Percentiles rank a stretch among this genome's conserved stretches.
phyloP scores from a whole-genome alignment of 176 grass and related monocot genomes.

The Tillandsia fasciculata region DNA sequence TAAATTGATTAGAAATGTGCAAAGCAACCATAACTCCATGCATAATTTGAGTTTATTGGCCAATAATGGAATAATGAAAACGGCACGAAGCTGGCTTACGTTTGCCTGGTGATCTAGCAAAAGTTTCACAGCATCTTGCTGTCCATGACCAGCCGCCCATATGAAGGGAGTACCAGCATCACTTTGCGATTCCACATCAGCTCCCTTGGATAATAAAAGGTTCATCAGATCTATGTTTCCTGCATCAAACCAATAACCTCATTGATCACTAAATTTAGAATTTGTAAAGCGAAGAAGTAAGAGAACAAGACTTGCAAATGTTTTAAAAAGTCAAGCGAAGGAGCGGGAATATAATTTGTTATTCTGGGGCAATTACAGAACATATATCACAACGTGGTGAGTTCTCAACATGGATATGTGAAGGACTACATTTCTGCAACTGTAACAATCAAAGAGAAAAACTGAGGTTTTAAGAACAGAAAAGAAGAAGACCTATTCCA shows the following conservation, averaged over 20 bases:
- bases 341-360: not conserved
- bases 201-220: constrained; percentile 58
- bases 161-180: constrained; percentile 68
- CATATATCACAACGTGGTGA: no score
- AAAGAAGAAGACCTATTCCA: constrained; percentile 51
- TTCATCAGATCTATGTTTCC: constrained; percentile 73
- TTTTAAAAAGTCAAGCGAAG: not conserved
- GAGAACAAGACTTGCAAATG: not conserved
- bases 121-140: constrained; percentile 57
- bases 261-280: not conserved
- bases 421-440: no score
- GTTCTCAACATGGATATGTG: no score
- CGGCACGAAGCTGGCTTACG: constrained; percentile 23
- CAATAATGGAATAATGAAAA: not conserved
- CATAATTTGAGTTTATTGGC: no score
- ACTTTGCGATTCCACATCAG: constrained; percentile 79
- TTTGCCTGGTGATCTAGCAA: constrained; percentile 65
- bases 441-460: not conserved
- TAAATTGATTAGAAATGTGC: not conserved
- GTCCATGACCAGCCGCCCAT: constrained; percentile 83
- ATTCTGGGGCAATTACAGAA: not conserved
- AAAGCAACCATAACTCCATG: no score
- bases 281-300: not conserved
- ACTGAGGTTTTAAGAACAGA: not conserved
- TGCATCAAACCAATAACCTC: constrained; percentile 19